Evolutionary conservation across 2,329 filamentous ascomycete species (phyloP), one percentile per base, ranked within the genome.

Genomic region (Trichoderma atrobrunneum): DNA sequence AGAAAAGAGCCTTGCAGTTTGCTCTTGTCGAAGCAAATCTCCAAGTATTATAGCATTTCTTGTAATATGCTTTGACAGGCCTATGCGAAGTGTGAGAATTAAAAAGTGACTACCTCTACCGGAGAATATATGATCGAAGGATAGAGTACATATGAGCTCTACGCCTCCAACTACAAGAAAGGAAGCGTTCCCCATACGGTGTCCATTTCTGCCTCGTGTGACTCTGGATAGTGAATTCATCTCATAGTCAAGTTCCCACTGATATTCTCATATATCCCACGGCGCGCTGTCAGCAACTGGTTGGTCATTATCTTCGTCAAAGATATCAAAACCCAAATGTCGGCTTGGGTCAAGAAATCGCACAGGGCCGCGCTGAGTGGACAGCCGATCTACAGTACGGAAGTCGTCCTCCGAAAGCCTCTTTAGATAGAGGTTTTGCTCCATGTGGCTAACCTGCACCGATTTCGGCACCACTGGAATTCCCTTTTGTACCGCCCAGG

Each of bases 231-330:
- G 16, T 43, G 16, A 43, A 43, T 10, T 43, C 18, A 10, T 43
- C 7, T 43, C 39, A n/a, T 43, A 43, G 39, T 10, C 18, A n/a
- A 18, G 16, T 43, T n/a, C 0, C 16, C 16, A 43, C 7, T 18
- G 7, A n/a, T 43, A 43, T 43, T 5, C 16, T 43, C 16, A 43
- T 43, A n/a, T 11, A 32, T 68, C 54, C 65, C 65, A 68, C 1
- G 65, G 34, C 14, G 65, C 54, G n/a, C 54, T 24, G 18, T 68
- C 36, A 26, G 65, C 48, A 5, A 60, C 26, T 18, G 65, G 54
- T 8, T 68, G 65, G n/a, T 68, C 65, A 30, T 68, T 60, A 24
- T 60, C 65, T 18, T 68, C 65, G 2, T 68, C 65, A 32, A 68
- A 68, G 8, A 68, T 60, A 12, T 68, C 56, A 26, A 68, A 68